Evolutionary conservation across 1,284 basidiomycete genomes (phyloP).

Genomic region (Anthracocystis walkeri): DNA sequence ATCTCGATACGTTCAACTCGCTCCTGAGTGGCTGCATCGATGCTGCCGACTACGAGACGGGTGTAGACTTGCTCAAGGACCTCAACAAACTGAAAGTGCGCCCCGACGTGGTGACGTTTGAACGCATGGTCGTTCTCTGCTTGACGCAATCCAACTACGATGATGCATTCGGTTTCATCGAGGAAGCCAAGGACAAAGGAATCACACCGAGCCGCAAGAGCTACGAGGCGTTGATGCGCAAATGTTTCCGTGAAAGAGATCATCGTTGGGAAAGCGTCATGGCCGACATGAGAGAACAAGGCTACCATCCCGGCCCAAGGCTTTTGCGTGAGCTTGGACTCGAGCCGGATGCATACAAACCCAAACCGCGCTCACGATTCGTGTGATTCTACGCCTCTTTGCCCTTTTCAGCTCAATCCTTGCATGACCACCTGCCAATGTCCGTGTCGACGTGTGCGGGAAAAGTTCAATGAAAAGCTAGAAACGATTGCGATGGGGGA

Average conservation of each 20-base stretch:
- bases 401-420: too few relatives aligned
- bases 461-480: too few relatives aligned
- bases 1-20: constrained; percentile 45
- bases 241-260: constrained; percentile 47
- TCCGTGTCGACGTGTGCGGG: too few relatives aligned
- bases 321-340: constrained; percentile 18
- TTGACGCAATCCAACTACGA: constrained; percentile 53
- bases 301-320: constrained; percentile 22
- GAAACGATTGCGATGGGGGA: constrained; percentile 12
- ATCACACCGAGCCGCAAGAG: constrained; percentile 48
- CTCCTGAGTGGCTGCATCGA: constrained; percentile 51
- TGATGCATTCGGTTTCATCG: constrained; percentile 54
- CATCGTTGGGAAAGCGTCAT: constrained; percentile 46
- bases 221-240: constrained; percentile 57
- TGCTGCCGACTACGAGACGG: constrained; percentile 28
- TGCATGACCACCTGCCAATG: too few relatives aligned
- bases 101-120: constrained; percentile 49
- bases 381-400: neutral
- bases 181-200: constrained; percentile 48
- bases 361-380: neutral
- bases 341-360: neutral
- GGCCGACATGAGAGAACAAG: constrained; percentile 54
- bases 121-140: constrained; percentile 54
- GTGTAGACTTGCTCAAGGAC: constrained; percentile 34
- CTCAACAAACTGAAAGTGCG: constrained; percentile 19